Conservation (phyloP, 345 rosid species). For the Gossypium turneri region DNA sequence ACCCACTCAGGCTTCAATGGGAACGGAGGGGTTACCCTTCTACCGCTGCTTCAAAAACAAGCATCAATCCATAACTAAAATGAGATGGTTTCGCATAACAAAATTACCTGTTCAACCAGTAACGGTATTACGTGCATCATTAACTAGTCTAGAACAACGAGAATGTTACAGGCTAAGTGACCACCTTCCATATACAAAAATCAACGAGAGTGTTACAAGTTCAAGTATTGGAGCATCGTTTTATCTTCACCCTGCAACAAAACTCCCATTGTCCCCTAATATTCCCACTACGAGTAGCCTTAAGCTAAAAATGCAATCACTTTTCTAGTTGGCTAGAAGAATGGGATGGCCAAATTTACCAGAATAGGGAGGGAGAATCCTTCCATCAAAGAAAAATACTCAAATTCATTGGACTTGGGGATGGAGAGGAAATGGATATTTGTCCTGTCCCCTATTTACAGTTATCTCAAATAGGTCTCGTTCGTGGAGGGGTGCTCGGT, state of each 20-base stretch:
- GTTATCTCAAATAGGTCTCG: constrained; percentile 43
- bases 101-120: neutral
- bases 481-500: constrained; percentile 48
- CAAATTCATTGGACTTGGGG: constrained; percentile 3
- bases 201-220: neutral
- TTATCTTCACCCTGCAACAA: neutral
- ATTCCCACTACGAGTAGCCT: neutral
- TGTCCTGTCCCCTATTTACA: constrained; percentile 29
- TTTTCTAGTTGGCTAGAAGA: no score
- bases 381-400: neutral
- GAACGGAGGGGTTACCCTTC: no score
- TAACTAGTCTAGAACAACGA: neutral
- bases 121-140: neutral
- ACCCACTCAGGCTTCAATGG: no score
- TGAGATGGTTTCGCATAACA: neutral
- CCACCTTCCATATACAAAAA: neutral
- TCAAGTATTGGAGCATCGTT: neutral
- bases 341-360: no score
- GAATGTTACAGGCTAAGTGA: neutral
- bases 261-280: neutral
- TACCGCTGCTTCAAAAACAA: no score
- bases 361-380: no score
- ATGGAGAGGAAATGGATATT: neutral
- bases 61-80: neutral
- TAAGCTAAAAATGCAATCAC: no score